phyloP scores from a whole-genome alignment of 2,329 filamentous ascomycete genomes.

The Phoma sp. region DNA sequence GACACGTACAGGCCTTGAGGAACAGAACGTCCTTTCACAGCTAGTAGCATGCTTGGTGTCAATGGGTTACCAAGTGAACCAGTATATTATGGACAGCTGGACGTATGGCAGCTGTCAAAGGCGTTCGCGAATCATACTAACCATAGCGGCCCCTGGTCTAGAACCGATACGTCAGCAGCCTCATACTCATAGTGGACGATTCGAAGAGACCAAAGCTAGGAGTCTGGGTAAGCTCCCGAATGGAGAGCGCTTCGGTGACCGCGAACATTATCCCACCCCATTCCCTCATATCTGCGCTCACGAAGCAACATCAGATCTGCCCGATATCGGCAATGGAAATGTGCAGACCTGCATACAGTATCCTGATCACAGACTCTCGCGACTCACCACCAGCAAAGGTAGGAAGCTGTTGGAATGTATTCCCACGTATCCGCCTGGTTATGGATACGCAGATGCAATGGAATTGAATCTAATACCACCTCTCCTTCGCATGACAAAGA shows the following conservation, averaged over 20 bases:
- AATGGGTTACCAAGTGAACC: slow-evolving; percentile 76
- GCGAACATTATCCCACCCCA: slow-evolving; percentile 60
- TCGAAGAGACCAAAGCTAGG: slow-evolving; percentile 28
- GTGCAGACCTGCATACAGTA: slow-evolving; percentile 66
- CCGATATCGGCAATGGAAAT: slow-evolving; percentile 66
- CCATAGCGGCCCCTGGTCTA: slow-evolving; percentile 71
- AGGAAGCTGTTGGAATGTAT: slow-evolving; percentile 62
- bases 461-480: slow-evolving; percentile 44
- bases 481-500: slow-evolving; percentile 27
- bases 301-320: slow-evolving; percentile 66
- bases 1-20: slow-evolving; percentile 50
- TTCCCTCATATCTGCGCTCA: slow-evolving; percentile 64
- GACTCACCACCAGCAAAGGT: slow-evolving; percentile 21
- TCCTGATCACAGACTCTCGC: slow-evolving; percentile 69
- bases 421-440: slow-evolving; percentile 59
- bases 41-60: slow-evolving; percentile 75
- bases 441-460: slow-evolving; percentile 40
- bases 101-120: slow-evolving; percentile 70
- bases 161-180: slow-evolving; percentile 61
- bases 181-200: slow-evolving; percentile 68
- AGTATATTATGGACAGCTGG: slow-evolving; percentile 73
- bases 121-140: slow-evolving; percentile 72
- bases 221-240: slow-evolving; percentile 58
- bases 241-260: slow-evolving; percentile 60
- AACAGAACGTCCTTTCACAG: slow-evolving; percentile 73